phyloP scores from a whole-genome alignment of 2,329 filamentous ascomycete genomes.

The Colletotrichum camelliae region DNA sequence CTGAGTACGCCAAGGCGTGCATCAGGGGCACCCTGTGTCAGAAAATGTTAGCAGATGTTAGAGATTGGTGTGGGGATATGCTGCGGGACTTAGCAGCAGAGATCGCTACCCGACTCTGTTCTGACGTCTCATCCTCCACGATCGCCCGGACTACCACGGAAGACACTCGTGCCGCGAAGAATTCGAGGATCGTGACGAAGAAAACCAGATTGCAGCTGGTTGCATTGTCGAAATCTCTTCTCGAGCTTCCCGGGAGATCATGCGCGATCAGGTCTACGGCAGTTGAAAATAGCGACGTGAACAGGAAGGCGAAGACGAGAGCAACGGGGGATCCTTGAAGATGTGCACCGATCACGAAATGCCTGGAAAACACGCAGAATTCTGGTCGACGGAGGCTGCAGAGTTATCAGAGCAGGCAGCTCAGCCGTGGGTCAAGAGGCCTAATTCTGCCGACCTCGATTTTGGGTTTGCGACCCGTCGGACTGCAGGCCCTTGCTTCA shows the following conservation, averaged over 20 bases:
- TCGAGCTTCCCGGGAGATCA: background rate
- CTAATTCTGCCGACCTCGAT: background rate
- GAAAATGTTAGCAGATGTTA: background rate
- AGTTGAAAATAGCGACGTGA: background rate
- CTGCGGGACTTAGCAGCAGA: background rate
- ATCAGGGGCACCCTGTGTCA: constrained; percentile 16
- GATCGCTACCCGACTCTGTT: background rate
- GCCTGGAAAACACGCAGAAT: background rate
- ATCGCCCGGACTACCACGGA: constrained; percentile 18
- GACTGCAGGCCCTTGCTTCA: background rate
- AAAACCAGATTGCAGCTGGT: background rate
- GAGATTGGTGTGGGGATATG: background rate
- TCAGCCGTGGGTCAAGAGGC: background rate
- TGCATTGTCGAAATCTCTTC: background rate
- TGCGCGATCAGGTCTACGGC: background rate
- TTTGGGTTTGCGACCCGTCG: background rate
- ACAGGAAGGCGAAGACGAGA: no score
- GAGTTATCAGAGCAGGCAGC: background rate
- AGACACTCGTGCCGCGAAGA: background rate
- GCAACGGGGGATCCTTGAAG: background rate
- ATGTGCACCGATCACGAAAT: background rate
- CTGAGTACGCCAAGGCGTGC: constrained; percentile 2
- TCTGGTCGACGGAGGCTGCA: background rate
- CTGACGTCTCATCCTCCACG: constrained; percentile 16
- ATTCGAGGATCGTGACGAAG: background rate